Evolutionary conservation across 2,329 filamentous ascomycete species (phyloP).

Genomic region (Calonectria hawksworthii): DNA sequence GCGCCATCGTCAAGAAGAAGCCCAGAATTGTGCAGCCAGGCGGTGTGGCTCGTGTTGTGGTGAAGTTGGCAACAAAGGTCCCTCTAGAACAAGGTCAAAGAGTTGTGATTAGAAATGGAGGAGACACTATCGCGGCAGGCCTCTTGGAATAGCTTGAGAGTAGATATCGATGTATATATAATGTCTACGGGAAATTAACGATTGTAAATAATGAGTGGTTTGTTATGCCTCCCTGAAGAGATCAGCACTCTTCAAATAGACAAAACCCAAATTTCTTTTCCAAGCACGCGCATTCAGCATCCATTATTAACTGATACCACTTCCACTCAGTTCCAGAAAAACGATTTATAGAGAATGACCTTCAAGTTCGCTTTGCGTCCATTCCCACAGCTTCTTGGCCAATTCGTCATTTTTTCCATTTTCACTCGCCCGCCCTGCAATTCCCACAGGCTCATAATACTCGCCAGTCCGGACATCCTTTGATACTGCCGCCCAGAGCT

Average conservation of each 20-base stretch:
- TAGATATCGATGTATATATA: conserved; percentile 8
- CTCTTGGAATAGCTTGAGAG: conserved; percentile 74
- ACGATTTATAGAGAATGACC: background rate
- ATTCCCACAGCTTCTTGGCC: conserved; percentile 51
- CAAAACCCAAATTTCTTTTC: background rate
- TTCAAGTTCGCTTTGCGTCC: conserved; percentile 51
- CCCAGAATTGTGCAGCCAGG: conserved; percentile 87
- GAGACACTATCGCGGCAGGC: conserved; percentile 89
- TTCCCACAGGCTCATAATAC: conserved; percentile 52
- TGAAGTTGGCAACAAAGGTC: conserved; percentile 80
- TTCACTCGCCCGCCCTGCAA: conserved; percentile 38
- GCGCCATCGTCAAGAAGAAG: conserved; percentile 83
- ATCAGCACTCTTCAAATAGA: background rate
- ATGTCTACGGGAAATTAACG: background rate
- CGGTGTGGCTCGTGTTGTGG: conserved; percentile 80
- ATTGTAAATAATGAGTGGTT: background rate
- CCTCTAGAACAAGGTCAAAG: conserved; percentile 85
- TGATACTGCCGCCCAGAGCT: conserved; percentile 59
- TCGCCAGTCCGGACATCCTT: conserved; percentile 49
- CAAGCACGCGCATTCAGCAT: background rate
- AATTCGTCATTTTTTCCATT: conserved; percentile 45
- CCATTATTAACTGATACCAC: too few relatives aligned
- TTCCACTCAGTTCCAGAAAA: background rate
- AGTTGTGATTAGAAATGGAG: conserved; percentile 84
- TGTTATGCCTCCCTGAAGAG: background rate